A percentile compares a stretch with the other conserved stretches of the same genome.
phyloP scores from a whole-genome alignment of 495 filamentous ascomycete genomes.

The Astrothelium macrocarpum region DNA sequence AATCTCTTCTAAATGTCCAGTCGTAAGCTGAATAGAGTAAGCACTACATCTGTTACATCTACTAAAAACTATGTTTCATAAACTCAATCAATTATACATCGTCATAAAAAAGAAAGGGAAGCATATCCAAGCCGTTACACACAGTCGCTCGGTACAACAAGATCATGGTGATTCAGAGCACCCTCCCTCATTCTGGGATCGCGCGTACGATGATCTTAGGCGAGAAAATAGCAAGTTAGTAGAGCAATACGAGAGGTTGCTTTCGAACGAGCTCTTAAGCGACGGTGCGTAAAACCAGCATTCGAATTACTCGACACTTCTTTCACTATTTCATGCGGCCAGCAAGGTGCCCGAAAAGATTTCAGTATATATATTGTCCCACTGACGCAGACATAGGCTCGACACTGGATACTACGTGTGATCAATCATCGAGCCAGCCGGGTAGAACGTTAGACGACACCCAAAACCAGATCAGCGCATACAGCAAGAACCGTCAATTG shows the following conservation, averaged over 20 bases:
- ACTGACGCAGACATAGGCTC: not conserved
- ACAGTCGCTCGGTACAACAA: not conserved
- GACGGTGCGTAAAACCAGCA: not conserved
- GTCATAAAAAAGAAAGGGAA: not conserved
- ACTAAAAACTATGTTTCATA: not conserved
- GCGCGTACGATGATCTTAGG: not conserved
- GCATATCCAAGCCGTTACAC: not conserved
- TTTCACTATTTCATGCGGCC: constrained; percentile 9
- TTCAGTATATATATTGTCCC: too few species aligned
- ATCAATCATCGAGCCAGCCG: too few species aligned
- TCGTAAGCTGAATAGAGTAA: too few species aligned
- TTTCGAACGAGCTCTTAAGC: not conserved
- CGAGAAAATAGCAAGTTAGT: not conserved
- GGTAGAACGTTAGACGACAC: too few species aligned
- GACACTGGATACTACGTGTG: not conserved
- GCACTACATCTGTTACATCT: too few species aligned
- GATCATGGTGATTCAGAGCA: not conserved
- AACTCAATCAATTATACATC: not conserved
- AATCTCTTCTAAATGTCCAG: too few species aligned
- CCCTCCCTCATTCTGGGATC: not conserved
- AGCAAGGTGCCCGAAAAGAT: too few species aligned
- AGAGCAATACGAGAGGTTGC: not conserved
- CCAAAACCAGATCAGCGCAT: not conserved
- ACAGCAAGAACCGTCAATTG: not conserved
- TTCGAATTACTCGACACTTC: not conserved